Base-by-base conservation (phyloP, 352 stramenopile genomes). In the Globisporangium paroecandrum region DNA sequence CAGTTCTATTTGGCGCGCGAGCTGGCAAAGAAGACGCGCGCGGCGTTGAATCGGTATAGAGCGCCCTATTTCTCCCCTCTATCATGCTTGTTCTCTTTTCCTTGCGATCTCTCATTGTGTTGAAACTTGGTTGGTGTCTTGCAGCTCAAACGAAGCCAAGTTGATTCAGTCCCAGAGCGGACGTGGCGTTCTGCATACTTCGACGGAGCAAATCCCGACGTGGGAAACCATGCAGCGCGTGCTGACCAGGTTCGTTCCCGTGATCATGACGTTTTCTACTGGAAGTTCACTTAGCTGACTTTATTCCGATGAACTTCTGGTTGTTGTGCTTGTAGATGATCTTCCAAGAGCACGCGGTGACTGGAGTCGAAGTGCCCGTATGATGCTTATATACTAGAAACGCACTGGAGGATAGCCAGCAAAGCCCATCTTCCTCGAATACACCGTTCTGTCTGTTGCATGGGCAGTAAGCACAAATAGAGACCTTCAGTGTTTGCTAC, bases 1-100 rank as follows among this genome's bases (percentile, higher is more conserved):
- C 64, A 77, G 43, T 77, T 75, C 65, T 75, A 75, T 46, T 5
- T 41, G 4, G 56, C 58, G 8, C 69, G 72, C 4, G 62, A 69
- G 43, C 36, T 65, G 8, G 62, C 47, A 22, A 77, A 73, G 53
- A 34, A 67, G 32, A 57, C 60, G 43, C 72, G 72, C 25, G 72
- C 72, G 4, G 69, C 61, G 1, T 27, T 64, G 24, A 77, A 77
- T 58, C 69, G 69, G 72, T 77, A 18, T 6, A 38, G 32, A 38
- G 12, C 32, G 12, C 32, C 32, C 8, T 38, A 7, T 38, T 38
- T 38, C 8, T 12, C 32, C 32, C 32, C 8, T 12, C 32, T 9
- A 38, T 38, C 29, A 38, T 38, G 32, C 1, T 38, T 38, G 32
- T 0, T 38, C 32, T 12, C 0, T 38, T 9, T 38, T 12, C 32